Base-by-base conservation (phyloP, 345 rosid species). In the Bruguiera sexangula region DNA sequence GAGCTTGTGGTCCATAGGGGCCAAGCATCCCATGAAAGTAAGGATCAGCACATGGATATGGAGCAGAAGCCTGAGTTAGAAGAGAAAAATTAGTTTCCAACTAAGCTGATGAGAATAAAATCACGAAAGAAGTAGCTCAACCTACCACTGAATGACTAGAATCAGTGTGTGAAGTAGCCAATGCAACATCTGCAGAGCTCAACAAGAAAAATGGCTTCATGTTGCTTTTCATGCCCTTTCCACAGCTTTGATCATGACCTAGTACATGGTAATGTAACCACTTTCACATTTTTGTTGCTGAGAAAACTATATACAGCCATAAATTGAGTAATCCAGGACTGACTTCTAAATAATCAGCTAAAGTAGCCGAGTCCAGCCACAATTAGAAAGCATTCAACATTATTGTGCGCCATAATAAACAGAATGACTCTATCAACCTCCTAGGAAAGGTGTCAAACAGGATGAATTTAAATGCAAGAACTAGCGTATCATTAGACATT, bases 1-100 rank as follows among this genome's bases (percentile, higher is more conserved):
- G 30, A 58, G 84, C 66, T 58, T 75, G 85, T 11, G 76, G 82
- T 61, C 81, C 85, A 65, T 82, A 83, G 18, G 88, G 78, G 67
- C 73, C 60, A 69, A 73, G 72, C 10, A 76, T 39, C 19, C 84
- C 82, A 34, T 81, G 53, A 22, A 75, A 56, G 73, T 84, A 82
- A 62, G 67, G 73, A 68, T 84, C 85, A 11, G 75, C 56, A 21
- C 60, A 65, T 29, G 76, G 73, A 69, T 59, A 75, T 30, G 78
- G 70, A 20, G 57, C 37, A 50, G 24, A 79, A 51, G 61, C 77
- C 85, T 84, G 84, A 74, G 54, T 58, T 64, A 48, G 64, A n/a
- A 31, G 31, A 58, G 43, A 70, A 54, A 46, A 8, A 60, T 75
- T 67, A 66, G 60, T 29, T 53, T 60, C 37, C 43, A 59, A 55